Evolutionary conservation across 2,329 filamentous ascomycete species (phyloP), one percentile per base, ranked within the genome.

Genomic region (Colletotrichum melonis): DNA sequence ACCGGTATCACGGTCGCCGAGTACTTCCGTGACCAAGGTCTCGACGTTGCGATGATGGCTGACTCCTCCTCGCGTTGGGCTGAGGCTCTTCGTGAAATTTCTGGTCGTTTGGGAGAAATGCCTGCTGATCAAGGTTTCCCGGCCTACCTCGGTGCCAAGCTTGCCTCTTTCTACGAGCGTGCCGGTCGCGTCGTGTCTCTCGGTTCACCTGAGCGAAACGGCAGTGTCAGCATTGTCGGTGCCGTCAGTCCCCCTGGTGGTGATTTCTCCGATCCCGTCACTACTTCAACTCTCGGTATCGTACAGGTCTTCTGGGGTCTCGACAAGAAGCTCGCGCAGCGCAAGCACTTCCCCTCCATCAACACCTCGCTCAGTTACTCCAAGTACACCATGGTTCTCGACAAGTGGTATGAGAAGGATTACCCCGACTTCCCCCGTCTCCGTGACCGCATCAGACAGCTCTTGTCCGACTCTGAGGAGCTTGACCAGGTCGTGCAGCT

Each of bases 271-370:
- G 97, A 99, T 86, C 97, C 97, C 24, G 97, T 99, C 80, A 99
- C 97, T 16, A 94, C 91, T 74, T 93, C 94, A 77, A 99, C 97
- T 24, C 92, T 99, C 60, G 91, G 94, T 90, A 99, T 99, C 81
- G 97, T 99, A 80, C 97, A 99, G 84, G 97, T 99, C 78, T 99
- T 99, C 88, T 99, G 97, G 97, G 97, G 97, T 89, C 90, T 98
- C 63, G 97, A 99, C 89, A 98, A 99, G 93, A 98, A 98, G 89
- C 92, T 99, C 74, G 97, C 97, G 26, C 97, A 98, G 87, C 93
- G 97, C 80, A 99, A 99, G 88, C 97, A 99, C 86, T 99, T 99
- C 89, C 97, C 97, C 6, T 98, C 95, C 38, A 95, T 99, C 88
- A 99, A 99, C 88, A 98, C 97, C 9, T 91, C 92, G 24, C 87